Percentiles rank a stretch among this genome's conserved stretches.
Evolutionary conservation across 208 protist species (phyloP).

Genomic region (Zelonia costaricensis): DNA sequence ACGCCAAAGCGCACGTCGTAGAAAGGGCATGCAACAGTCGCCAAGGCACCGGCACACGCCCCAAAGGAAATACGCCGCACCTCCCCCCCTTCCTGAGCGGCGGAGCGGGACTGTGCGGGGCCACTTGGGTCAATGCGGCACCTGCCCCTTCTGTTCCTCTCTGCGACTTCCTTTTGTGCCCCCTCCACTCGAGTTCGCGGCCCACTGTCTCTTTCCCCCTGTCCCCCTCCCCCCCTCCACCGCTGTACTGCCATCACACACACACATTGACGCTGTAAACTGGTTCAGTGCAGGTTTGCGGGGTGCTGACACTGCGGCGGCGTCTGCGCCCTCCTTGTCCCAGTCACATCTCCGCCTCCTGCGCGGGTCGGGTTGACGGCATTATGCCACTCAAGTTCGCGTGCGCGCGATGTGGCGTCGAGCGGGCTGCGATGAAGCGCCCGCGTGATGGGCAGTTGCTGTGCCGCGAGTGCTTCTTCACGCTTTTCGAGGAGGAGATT

Average conservation of each 20-base stretch:
- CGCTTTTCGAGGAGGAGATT: slow-evolving; percentile 94
- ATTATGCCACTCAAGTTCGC: slow-evolving; percentile 36
- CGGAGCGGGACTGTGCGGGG: no score
- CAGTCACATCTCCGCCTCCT: not conserved
- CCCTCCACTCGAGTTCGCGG: no score
- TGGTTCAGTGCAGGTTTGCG: not conserved
- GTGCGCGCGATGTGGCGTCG: slow-evolving; percentile 57
- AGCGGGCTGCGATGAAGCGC: slow-evolving; percentile 80
- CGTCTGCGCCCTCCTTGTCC: not conserved
- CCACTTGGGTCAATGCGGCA: no score
- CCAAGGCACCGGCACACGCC: no score
- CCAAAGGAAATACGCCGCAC: not conserved
- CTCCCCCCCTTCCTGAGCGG: not conserved
- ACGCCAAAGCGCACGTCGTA: not conserved
- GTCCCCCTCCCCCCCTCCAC: no score
- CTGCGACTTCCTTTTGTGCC: no score
- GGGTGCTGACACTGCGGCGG: not conserved
- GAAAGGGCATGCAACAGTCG: no score
- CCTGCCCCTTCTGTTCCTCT: no score
- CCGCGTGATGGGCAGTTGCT: slow-evolving; percentile 90
- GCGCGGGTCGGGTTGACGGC: no score
- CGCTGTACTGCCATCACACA: no score
- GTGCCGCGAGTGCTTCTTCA: slow-evolving; percentile 96
- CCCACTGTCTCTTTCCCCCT: no score
- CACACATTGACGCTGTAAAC: not conserved